Evolutionary conservation across 306 rosid species (phyloP), one percentile per base, ranked within the genome.

Genomic region (Corylus avellana): DNA sequence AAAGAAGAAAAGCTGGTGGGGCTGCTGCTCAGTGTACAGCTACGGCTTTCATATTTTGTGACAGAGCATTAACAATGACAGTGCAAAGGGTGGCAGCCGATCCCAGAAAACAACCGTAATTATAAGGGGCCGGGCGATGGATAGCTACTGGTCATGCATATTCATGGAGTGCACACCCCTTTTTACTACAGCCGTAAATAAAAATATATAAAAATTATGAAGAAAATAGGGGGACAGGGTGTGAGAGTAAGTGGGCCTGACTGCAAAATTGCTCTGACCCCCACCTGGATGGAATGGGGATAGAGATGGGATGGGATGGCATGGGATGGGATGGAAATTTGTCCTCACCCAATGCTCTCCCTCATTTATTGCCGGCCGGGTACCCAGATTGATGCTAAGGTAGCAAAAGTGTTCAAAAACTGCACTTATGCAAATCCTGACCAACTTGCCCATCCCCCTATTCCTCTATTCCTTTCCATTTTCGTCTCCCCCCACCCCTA

Each of bases 41-140:
- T 44, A 35, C n/a, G 72, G 72, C 39, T 27, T 77, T 63, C 59
- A 37, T 58, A 48, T 49, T 49, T 46, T 49, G 72, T 77, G 84
- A 72, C 85, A 84, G 78, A 46, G 85, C 87, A 86, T 84, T 42
- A 77, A 87, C 88, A 82, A 58, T 22, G 86, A 87, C 86, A 82
- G 81, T 77, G 88, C 90, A 74, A 83, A 79, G 78, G 77, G 79
- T 64, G 81, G 89, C 87, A 84, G 90, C 87, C 80, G 87, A 86
- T 86, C 90, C 90, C 90, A 81, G 70, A 84, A 84, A 82, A 81
- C 85, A 73, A 80, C 84, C 74, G 69, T 78, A 86, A 83, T 83
- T 80, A 78, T 22, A 78, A 74, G 72, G 42, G 50, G 59, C 61
- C 56, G 46, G 59, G 42, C 59, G 84, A 80, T 32, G 35, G 35